Evolutionary conservation across 2,329 filamentous ascomycete genomes (phyloP).

Genomic region (Aspergillus nomiae): DNA sequence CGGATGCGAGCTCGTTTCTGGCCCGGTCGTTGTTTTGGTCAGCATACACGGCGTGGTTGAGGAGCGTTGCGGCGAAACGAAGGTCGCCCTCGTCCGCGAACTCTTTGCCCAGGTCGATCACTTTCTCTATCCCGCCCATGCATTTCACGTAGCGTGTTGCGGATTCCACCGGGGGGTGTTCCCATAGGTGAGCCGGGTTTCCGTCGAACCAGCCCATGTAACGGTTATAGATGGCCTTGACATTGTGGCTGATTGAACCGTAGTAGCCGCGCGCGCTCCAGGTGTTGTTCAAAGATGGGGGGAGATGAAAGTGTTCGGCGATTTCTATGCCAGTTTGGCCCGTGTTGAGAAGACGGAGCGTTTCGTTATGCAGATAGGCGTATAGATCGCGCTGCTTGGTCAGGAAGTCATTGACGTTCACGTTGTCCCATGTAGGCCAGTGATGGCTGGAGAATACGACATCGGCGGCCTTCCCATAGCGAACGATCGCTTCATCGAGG

Average conservation of each 20-base stretch:
- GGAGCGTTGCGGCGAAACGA: conserved; percentile 42
- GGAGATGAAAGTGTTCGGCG: conserved; percentile 38
- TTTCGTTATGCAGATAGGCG: conserved; percentile 45
- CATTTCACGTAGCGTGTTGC: conserved; percentile 29
- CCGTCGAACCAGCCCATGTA: conserved; percentile 38
- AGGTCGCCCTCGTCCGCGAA: conserved; percentile 27
- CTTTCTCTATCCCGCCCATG: conserved; percentile 27
- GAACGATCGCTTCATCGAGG: conserved; percentile 35
- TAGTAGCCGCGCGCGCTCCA: conserved; percentile 40
- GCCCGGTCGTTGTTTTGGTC: conserved; percentile 22
- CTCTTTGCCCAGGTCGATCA: conserved; percentile 6
- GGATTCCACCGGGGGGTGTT: conserved; percentile 37
- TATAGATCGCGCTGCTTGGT: conserved; percentile 43
- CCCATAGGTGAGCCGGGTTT: conserved; percentile 40
- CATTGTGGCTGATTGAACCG: conserved; percentile 42
- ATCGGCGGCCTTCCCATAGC: conserved; percentile 34
- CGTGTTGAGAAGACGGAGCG: conserved; percentile 40
- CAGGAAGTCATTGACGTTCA: conserved; percentile 29
- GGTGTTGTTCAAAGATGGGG: conserved; percentile 29
- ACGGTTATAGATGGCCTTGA: conserved; percentile 43
- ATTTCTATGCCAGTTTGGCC: conserved; percentile 41
- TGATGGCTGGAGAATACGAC: conserved; percentile 42
- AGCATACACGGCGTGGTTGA: conserved; percentile 38
- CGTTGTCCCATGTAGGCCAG: conserved; percentile 44
- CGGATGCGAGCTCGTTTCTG: conserved; percentile 28